Evolutionary conservation across 305 asterid genomes (phyloP), one percentile per base, ranked within the genome.

Genomic region (Plantago coronopus): DNA sequence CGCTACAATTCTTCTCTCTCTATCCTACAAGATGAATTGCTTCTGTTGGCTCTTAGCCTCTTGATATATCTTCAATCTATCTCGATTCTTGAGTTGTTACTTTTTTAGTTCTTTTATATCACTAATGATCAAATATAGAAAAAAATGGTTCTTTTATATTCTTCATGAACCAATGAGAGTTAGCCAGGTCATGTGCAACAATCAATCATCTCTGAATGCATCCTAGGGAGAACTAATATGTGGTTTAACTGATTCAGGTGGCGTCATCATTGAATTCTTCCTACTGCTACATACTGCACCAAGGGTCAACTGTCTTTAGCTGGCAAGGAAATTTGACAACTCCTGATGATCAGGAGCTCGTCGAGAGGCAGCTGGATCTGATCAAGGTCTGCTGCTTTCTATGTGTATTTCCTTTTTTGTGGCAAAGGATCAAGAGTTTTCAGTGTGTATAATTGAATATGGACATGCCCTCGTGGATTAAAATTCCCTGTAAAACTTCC

Each of bases 311-410:
- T 45, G 68, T 83, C 72, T 94, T 84, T 69, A 82, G 84, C 66
- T 94, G 99, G 99, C 72, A 74, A 9, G 99, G 99, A 63, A 94
- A 76, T 68, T 83, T 79, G 68, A 90, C 99, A 54, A 70, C 95
- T 43, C 44, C 95, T 12, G 99, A 90, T 18, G 89, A 83, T 74
- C 97, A 88, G 70, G 99, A 94, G 77, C 96, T 94, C 63, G 95
- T 80, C 17, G 99, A 94, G 84, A 88, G 99, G 85, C 94, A 79
- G 76, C 81, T 94, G 65, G 99, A 94, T 76, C 67, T 88, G 46
- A 81, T 94, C 66, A 88, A 94, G 95, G 99, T 88, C 68, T 37
- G 67, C 57, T 67, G 47, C 65, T 64, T 60, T 62, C 66, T 72
- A 40, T 59, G 27, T 19, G 34, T 69, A 53, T 38, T 64, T 55